Conservation (phyloP, 345 rosid genomes). For the Lepidium sativum region DNA sequence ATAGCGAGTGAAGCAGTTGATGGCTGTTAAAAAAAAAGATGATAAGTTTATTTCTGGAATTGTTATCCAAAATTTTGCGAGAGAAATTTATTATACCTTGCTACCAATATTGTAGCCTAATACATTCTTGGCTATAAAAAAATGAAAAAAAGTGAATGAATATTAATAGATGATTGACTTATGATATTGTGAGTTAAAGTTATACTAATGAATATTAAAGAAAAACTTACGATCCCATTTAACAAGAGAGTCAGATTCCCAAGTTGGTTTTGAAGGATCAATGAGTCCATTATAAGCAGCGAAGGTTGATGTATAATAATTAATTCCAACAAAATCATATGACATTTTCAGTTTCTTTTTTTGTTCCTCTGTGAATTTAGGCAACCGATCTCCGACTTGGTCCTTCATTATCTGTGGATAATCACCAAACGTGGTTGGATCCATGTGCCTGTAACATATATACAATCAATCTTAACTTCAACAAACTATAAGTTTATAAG, state of each 20-base stretch:
- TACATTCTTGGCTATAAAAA: constrained; percentile 1
- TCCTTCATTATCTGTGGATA: constrained; percentile 23
- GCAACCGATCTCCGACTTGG: constrained; percentile 9
- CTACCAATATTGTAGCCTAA: constrained; percentile 3
- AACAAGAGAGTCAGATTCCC: constrained; percentile 17
- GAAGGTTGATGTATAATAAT: background rate
- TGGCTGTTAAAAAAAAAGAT: background rate
- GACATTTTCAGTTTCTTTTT: constrained; percentile 6
- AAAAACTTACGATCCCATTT: constrained; percentile 8
- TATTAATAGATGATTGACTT: background rate
- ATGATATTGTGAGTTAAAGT: background rate
- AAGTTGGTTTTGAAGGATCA: constrained; percentile 3
- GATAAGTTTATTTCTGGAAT: no score
- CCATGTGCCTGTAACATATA: constrained; percentile 1
- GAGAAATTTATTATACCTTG: background rate
- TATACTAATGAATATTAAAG: background rate
- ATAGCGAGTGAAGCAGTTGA: constrained; percentile 8
- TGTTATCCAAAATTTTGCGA: background rate
- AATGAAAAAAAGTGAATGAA: background rate
- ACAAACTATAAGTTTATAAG: background rate
- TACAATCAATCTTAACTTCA: background rate
- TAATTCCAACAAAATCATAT: constrained; percentile 17
- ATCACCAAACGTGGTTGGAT: constrained; percentile 15
- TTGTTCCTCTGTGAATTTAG: constrained; percentile 11
- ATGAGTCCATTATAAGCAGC: constrained; percentile 1